Base-by-base conservation (phyloP, 495 filamentous ascomycete genomes). In the Coniosporium apollinis region DNA sequence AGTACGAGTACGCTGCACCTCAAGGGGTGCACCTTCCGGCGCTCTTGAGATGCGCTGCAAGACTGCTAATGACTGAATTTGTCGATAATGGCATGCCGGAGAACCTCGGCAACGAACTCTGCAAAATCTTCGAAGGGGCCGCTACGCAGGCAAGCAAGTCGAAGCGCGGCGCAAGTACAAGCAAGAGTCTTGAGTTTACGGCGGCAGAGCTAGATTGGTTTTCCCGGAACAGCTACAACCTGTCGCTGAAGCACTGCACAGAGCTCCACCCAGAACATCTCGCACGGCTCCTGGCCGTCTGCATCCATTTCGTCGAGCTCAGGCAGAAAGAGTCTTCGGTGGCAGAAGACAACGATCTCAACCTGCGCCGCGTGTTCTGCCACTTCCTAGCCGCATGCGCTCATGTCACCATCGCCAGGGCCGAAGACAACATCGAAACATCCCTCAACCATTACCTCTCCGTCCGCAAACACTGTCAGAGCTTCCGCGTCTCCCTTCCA, bases 171-270 rank as follows among this genome's bases (percentile, higher is more conserved):
- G 48, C 30, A 22, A 36, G 24, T 32, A 44, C 14, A 41, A 52
- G 37, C 22, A 41, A 31, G 38, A 49, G 18, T 39, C 53, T 46
- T 51, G 50, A 66, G 10, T 77, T 79, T 51, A 67, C 58, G 1
- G 30, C 64, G 15, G 55, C 57, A 18, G 82, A 91, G 39, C 59
- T 87, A 2, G 65, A 87, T 48, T 89, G 83, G 82, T 82, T 91
- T 53, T 74, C 71, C 30, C 69, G 72, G 36, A 84, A 76, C 43
- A 69, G 71, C 5, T 92, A 89, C 52, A 84, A 86, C 43, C 50
- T 82, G 17, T 69, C 72, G 0, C 49, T 86, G 2, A 71, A 74
- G 43, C 57, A 69, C 25, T 68, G 70, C 22, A 60, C 60, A 0
- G 52, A 43, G 9, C 74, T 77, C 63, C 47, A 64, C 13, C 61